Percentiles rank a stretch among this genome's conserved stretches.
These are phyloP conservation scores for Boletus albobrunnescens DNA, from an alignment of 1,284 basidiomycete species.

Conservation along the genomic window DNA sequence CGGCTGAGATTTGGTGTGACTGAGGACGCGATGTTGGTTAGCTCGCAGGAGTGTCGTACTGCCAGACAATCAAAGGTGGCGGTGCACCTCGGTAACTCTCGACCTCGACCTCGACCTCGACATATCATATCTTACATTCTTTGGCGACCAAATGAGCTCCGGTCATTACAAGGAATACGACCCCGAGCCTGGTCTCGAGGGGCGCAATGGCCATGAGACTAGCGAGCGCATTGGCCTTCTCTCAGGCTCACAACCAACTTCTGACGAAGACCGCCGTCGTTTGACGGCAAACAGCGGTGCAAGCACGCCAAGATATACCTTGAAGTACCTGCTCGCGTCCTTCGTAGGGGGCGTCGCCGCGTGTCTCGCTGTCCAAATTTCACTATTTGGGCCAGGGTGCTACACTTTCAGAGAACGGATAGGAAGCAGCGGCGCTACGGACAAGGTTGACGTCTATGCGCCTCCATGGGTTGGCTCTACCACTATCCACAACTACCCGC, in stretches of 20 bases:
- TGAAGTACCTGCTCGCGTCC: conserved; percentile 26
- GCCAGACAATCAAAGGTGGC: too few relatives aligned
- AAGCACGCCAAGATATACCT: conserved; percentile 6
- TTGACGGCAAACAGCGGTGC: not conserved
- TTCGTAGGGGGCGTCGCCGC: conserved; percentile 25
- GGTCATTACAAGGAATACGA: conserved; percentile 24
- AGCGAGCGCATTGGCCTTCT: conserved; percentile 23
- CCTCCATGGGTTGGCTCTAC: conserved; percentile 69
- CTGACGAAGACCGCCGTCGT: not conserved
- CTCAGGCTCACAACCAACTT: conserved; percentile 9
- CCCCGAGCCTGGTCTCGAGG: conserved; percentile 16
- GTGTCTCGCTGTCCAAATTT: conserved; percentile 28
- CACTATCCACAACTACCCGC: conserved; percentile 65
- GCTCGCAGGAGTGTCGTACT: too few relatives aligned
- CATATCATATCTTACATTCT: too few relatives aligned
- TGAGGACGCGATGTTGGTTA: not conserved
- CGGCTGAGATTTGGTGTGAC: not conserved
- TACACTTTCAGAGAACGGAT: not conserved
- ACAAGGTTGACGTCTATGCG: conserved; percentile 33
- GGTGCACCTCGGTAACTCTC: too few relatives aligned
- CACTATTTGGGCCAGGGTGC: conserved; percentile 21
- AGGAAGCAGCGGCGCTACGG: not conserved
- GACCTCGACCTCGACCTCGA: too few relatives aligned
- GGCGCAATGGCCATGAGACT: not conserved
- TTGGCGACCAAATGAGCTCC: conserved; percentile 6